phyloP scores from a whole-genome alignment of 805 yeast species.

The Ogataea pignaliae region DNA sequence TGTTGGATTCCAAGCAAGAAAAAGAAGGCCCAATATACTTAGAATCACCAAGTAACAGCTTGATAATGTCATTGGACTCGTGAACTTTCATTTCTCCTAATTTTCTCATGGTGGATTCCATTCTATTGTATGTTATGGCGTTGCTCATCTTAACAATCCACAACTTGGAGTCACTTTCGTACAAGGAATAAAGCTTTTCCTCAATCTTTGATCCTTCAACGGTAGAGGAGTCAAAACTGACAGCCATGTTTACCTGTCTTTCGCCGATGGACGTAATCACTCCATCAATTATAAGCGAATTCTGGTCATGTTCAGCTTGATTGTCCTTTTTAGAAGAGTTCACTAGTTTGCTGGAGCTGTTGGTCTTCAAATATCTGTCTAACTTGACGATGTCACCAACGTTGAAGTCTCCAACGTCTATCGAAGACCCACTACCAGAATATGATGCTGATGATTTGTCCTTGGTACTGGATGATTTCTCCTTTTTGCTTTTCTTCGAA shows the following conservation, averaged over 20 bases:
- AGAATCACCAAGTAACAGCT: constrained; percentile 43
- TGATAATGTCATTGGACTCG: constrained; percentile 36
- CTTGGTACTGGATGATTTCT: constrained; percentile 22
- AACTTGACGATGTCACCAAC: constrained; percentile 76
- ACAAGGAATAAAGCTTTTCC: constrained; percentile 44
- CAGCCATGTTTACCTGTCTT: constrained; percentile 49
- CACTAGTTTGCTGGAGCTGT: constrained; percentile 20
- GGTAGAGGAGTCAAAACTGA: constrained; percentile 44
- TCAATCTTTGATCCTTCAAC: constrained; percentile 34
- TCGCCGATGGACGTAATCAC: constrained; percentile 55
- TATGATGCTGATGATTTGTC: not conserved
- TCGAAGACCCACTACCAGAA: not conserved
- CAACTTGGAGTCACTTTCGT: constrained; percentile 41
- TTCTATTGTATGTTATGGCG: constrained; percentile 68
- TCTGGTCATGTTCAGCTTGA: constrained; percentile 18
- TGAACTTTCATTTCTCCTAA: constrained; percentile 42
- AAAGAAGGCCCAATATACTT: constrained; percentile 29
- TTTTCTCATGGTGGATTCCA: constrained; percentile 73
- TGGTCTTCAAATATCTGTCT: constrained; percentile 37
- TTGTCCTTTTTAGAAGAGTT: constrained; percentile 28
- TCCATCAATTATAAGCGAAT: constrained; percentile 43
- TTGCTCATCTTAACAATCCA: constrained; percentile 70
- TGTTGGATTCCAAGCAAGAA: not conserved
- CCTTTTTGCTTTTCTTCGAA: constrained; percentile 16
- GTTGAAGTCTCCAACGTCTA: constrained; percentile 50